Percentiles rank a stretch among this genome's conserved stretches.
These are phyloP conservation scores for Colletotrichum cuscutae DNA, from an alignment of 2,329 filamentous ascomycete species.

Conservation along the genomic window DNA sequence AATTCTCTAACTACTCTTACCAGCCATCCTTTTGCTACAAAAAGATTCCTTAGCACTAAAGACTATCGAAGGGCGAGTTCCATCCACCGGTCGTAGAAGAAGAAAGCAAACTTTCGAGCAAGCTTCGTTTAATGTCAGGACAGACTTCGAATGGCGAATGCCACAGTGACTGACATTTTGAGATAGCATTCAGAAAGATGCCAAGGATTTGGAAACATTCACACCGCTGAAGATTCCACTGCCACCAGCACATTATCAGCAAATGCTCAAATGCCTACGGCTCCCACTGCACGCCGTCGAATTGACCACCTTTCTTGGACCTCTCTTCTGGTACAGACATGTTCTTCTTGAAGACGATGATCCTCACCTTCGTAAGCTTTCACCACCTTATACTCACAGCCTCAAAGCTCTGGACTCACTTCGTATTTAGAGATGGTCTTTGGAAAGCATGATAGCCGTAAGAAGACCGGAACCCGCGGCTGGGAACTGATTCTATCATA, in stretches of 20 bases:
- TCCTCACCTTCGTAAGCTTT: neutral
- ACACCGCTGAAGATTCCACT: neutral
- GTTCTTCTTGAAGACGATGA: neutral
- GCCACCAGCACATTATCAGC: neutral
- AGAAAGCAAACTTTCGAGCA: neutral
- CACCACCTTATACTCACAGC: neutral
- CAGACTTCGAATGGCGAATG: neutral
- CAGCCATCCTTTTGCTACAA: neutral
- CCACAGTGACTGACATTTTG: neutral
- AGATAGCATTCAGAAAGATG: neutral
- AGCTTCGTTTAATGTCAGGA: neutral
- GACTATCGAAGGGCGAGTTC: neutral
- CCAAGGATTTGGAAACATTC: neutral
- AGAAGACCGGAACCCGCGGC: neutral
- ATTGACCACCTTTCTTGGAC: neutral
- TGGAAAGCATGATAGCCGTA: neutral
- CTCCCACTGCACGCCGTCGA: neutral
- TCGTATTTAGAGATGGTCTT: neutral
- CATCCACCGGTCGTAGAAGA: neutral
- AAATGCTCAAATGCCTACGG: neutral
- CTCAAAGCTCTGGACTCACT: neutral
- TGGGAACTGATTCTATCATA: neutral
- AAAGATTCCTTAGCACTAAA: neutral
- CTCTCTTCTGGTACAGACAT: neutral
- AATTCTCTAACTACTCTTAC: neutral